Evolutionary conservation across 2,329 filamentous ascomycete species (phyloP), one percentile per base, ranked within the genome.

Genomic region (Nemania abortiva): DNA sequence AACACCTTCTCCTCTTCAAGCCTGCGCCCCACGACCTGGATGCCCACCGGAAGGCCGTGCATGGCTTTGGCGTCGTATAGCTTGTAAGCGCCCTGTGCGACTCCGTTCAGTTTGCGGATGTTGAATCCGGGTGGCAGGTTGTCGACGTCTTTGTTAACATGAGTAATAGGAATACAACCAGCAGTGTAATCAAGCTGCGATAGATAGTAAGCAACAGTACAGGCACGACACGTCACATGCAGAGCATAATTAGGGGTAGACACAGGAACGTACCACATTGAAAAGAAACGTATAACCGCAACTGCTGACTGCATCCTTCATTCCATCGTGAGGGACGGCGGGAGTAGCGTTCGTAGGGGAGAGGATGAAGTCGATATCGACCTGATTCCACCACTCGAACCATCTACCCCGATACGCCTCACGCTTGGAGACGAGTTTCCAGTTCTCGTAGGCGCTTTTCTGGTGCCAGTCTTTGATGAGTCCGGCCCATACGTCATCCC

Each of bases 231-330:
- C 22, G 11, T 1, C 3, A 34, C n/a, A 49, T 47, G 29, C 37
- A 27, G 2, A n/a, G n/a, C n/a, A 20, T 15, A 69, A 57, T 66
- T 42, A 20, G n/a, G 11, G 34, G 39, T n/a, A 29, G 2, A 24
- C 9, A 24, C 11, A 37, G 62, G 47, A 6, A 82, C 88, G 81
- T 82, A 92, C 91, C 76, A 98, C 73, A 75, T 98, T 98, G 83
- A 96, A 98, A 65, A 97, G 81, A 78, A 98, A 97, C 0, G 95
- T 98, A 77, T 98, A 98, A 0, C 94, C 94, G 76, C 95, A 98
- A 73, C 91, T 93, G 70, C 91, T 92, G 53, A 96, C 90, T 2
- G 93, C 93, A 74, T 95, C 90, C 73, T 89, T 88, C 94, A 97
- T 98, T 0, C 90, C 94, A 55, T 90, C 89, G 78, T 97, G 94